Evolutionary conservation across 495 filamentous ascomycete genomes (phyloP).

Genomic region (Penicillium daleae): DNA sequence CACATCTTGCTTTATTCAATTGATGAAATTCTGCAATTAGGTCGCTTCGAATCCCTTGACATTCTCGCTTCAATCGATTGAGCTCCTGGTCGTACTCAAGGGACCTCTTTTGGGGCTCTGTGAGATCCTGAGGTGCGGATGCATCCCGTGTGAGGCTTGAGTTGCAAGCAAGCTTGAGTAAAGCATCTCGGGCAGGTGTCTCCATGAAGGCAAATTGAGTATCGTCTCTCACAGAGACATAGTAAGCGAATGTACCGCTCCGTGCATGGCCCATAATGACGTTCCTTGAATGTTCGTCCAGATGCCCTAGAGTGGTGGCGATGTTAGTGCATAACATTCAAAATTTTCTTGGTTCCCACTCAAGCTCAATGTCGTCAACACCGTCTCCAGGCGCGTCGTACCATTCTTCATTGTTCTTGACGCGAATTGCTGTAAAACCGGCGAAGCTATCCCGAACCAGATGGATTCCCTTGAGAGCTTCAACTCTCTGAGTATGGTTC

Average conservation of each 20-base stretch:
- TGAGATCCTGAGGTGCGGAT: constrained; percentile 23
- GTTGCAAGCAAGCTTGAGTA: constrained; percentile 22
- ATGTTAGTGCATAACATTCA: not conserved
- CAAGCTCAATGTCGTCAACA: too few relatives aligned
- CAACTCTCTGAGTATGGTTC: too few relatives aligned
- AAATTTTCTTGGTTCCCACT: too few relatives aligned
- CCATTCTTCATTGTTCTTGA: too few relatives aligned
- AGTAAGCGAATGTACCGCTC: constrained; percentile 26
- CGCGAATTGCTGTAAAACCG: too few relatives aligned
- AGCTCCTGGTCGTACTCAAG: constrained; percentile 19
- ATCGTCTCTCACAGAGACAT: constrained; percentile 25
- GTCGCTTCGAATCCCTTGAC: constrained; percentile 7
- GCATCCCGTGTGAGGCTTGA: constrained; percentile 23
- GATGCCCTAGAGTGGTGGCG: constrained; percentile 21
- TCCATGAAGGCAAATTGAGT: constrained; percentile 32
- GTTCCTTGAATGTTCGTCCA: constrained; percentile 30
- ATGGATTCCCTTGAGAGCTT: too few relatives aligned
- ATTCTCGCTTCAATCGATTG: constrained; percentile 11
- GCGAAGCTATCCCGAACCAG: too few relatives aligned
- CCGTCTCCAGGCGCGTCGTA: too few relatives aligned
- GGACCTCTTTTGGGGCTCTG: constrained; percentile 10
- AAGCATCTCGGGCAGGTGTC: constrained; percentile 25
- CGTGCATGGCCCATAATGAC: constrained; percentile 26
- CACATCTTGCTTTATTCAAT: constrained; percentile 17
- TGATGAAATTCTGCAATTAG: constrained; percentile 20